These are phyloP conservation scores for Colletotrichum limetticola DNA, from an alignment of 2,329 filamentous ascomycete species.

Conservation along the genomic window DNA sequence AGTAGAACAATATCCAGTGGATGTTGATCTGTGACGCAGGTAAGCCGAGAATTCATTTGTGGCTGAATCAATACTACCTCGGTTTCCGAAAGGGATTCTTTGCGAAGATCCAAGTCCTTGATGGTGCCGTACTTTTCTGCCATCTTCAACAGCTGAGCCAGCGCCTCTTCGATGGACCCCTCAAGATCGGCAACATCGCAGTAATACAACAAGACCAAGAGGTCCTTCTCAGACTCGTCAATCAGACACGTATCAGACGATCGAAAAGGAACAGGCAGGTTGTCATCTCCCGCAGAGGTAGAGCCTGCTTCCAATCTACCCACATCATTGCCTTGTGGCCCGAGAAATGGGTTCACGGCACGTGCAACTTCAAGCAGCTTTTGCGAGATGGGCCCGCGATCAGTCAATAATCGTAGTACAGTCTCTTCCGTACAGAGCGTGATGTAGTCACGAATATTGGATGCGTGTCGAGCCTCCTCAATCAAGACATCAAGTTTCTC, in stretches of 20 bases:
- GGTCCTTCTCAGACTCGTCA: slow-evolving; percentile 32
- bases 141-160: slow-evolving; percentile 22
- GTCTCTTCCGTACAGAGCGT: slow-evolving; percentile 28
- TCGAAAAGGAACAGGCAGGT: slow-evolving; percentile 16
- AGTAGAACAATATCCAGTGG: slow-evolving; percentile 30
- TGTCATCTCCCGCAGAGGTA: neutral
- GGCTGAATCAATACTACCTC: slow-evolving; percentile 5
- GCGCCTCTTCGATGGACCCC: slow-evolving; percentile 19
- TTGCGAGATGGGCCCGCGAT: neutral
- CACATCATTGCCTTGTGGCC: neutral
- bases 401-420: slow-evolving; percentile 10
- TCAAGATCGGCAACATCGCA: slow-evolving; percentile 24
- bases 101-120: slow-evolving; percentile 33
- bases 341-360: slow-evolving; percentile 34
- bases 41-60: neutral
- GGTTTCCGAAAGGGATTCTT: slow-evolving; percentile 34
- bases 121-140: slow-evolving; percentile 29
- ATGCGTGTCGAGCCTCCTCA: slow-evolving; percentile 13
- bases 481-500: neutral
- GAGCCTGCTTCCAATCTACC: neutral
- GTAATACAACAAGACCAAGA: slow-evolving; percentile 35
- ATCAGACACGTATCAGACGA: slow-evolving; percentile 25
- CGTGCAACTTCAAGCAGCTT: slow-evolving; percentile 22
- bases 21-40: slow-evolving; percentile 12
- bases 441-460: slow-evolving; percentile 34